Evolutionary conservation across 2,329 filamentous ascomycete species (phyloP), one percentile per base, ranked within the genome.

Genomic region (Zelopaecilomyces penicillatus): DNA sequence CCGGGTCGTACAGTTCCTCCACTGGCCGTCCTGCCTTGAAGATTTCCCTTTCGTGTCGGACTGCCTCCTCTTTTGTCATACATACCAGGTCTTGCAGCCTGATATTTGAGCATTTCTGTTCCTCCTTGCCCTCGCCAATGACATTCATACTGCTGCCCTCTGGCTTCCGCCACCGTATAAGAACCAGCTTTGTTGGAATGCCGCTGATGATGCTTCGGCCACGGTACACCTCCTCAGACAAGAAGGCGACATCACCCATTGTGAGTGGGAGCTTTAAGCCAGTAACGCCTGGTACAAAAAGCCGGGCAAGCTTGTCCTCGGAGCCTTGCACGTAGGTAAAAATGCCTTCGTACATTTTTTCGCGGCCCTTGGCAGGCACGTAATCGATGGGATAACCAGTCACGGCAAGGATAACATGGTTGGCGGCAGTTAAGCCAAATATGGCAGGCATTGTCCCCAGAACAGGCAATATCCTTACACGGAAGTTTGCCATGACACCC

Each of bases 401-500:
- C 39, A 97, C 78, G 46, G 81, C 79, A 45, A 95, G 75, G 52
- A 98, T 91, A 48, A 97, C 81, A 60, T 97, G 88, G 65, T 97
- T 98, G 4, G 93, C 93, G 6, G 87, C 80, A 0, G 85, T 86
- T 45, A 96, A 85, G 6, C 93, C 93, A 62, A 98, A 98, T 1
- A 97, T 83, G 3, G 93, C 91, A 0, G 93, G 93, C 90, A 98
- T 96, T 0, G 93, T 98, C 1, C 93, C 93, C 3, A 98, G 69
- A 0, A 98, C 93, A 0, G 93, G 93, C 6, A 98, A 67, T 46
- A 98, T 98, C n/a, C 93, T 78, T 7, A 95, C 87, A 27, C 93
- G 78, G 64, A 98, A 98, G 60, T 95, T 90, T 1, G 90, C 86
- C 41, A 98, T 75, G 0, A 94, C 87, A 37, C 89, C 86, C 0